A percentile compares a stretch with the other conserved stretches of the same genome.
These are phyloP conservation scores for Hanseniaspora lindneri DNA, from an alignment of 805 yeast species.

Conservation along the genomic window DNA sequence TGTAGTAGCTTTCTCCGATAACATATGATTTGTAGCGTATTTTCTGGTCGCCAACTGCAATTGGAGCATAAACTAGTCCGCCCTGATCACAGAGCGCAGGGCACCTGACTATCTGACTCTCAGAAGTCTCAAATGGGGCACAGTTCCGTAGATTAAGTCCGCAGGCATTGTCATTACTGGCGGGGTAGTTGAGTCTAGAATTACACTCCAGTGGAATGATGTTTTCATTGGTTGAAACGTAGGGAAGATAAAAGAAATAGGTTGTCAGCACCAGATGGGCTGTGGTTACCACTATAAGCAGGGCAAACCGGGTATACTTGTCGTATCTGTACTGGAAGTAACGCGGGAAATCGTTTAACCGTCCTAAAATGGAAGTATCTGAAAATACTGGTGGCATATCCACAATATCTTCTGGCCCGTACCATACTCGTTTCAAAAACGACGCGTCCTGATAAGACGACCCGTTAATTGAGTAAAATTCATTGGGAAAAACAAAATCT, in stretches of 20 bases:
- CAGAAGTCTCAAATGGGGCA: conserved; percentile 33
- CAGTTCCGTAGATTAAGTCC: conserved; percentile 62
- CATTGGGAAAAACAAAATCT: not conserved
- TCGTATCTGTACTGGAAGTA: conserved; percentile 31
- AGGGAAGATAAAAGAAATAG: conserved; percentile 24
- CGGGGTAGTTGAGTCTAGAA: conserved; percentile 48
- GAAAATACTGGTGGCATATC: conserved; percentile 40
- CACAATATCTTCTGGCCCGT: conserved; percentile 41
- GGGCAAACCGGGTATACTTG: conserved; percentile 37
- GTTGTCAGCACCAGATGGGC: conserved; percentile 37
- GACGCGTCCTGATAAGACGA: not conserved
- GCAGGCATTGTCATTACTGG: conserved; percentile 57
- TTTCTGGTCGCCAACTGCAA: conserved; percentile 58
- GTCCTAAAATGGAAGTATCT: conserved; percentile 18
- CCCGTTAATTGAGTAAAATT: conserved; percentile 21
- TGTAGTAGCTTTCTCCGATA: conserved; percentile 58
- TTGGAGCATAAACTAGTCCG: conserved; percentile 61
- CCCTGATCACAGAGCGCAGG: conserved; percentile 79
- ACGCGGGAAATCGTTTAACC: conserved; percentile 33
- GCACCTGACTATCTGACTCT: conserved; percentile 50
- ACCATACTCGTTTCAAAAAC: conserved; percentile 35
- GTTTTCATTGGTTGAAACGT: conserved; percentile 22
- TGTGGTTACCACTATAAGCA: conserved; percentile 30
- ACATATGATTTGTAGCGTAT: conserved; percentile 60
- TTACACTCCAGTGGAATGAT: conserved; percentile 34